Percentiles rank a stretch among this genome's conserved stretches.
These are phyloP conservation scores for Penicillium sp. DNA, from an alignment of 2,329 filamentous ascomycete species.

Conservation along the genomic window DNA sequence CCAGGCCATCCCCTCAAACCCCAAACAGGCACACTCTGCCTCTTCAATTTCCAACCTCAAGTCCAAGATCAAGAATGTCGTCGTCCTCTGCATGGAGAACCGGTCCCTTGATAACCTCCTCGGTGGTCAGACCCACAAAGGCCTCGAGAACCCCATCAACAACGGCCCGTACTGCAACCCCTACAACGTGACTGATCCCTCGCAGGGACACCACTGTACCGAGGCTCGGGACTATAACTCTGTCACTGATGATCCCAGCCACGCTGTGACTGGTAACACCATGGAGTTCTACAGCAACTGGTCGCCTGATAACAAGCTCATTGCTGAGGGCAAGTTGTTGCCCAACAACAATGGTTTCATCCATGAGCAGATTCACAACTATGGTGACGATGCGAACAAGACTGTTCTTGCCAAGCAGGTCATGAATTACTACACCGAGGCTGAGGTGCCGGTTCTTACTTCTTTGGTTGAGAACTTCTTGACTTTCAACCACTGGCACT, in stretches of 20 bases:
- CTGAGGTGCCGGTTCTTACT: conserved; percentile 42
- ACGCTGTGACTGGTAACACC: conserved; percentile 44
- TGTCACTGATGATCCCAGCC: conserved; percentile 42
- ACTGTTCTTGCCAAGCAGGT: conserved; percentile 36
- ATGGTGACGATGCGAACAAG: conserved; percentile 28
- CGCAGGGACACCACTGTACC: conserved; percentile 29
- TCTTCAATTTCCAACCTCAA: conserved; percentile 25
- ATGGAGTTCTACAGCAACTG: conserved; percentile 45
- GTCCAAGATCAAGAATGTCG: conserved; percentile 37
- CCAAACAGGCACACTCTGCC: conserved; percentile 1
- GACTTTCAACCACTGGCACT: conserved; percentile 48
- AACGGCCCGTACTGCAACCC: conserved; percentile 13
- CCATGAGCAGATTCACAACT: conserved; percentile 39
- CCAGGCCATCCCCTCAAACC: conserved; percentile 1
- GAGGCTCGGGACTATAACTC: conserved; percentile 40
- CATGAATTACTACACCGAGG: conserved; percentile 47
- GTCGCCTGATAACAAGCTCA: conserved; percentile 37
- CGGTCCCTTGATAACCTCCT: conserved; percentile 47
- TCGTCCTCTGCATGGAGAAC: conserved; percentile 42
- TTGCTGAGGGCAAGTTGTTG: conserved; percentile 31
- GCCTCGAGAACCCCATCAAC: conserved; percentile 29
- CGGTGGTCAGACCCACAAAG: conserved; percentile 39
- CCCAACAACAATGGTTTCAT: conserved; percentile 40
- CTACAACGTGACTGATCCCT: conserved; percentile 21
- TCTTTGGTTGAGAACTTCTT: conserved; percentile 41